These are phyloP conservation scores for Elongisporangium anandrum DNA, from an alignment of 352 stramenopile genomes.

Conservation along the genomic window DNA sequence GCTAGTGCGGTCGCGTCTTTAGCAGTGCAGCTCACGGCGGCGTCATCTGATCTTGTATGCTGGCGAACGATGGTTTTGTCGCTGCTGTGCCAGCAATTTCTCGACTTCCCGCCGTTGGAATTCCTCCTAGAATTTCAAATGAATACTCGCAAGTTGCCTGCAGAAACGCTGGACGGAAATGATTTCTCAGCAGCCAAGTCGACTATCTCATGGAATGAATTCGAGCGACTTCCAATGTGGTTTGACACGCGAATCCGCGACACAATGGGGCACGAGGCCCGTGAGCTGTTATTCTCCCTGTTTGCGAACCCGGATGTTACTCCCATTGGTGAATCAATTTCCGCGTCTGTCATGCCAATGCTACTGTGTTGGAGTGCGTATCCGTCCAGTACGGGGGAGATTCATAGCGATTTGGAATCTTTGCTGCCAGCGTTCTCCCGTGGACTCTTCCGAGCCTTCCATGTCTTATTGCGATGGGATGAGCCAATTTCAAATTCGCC, in stretches of 20 bases:
- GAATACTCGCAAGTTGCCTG: not conserved
- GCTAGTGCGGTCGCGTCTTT: conserved; percentile 25
- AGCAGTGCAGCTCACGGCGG: conserved; percentile 18
- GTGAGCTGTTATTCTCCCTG: conserved; percentile 28
- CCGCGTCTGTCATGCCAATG: conserved; percentile 19
- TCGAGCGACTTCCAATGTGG: conserved; percentile 35
- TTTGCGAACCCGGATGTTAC: conserved; percentile 10
- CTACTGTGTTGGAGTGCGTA: conserved; percentile 32
- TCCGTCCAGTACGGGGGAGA: conserved; percentile 16
- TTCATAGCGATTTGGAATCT: conserved; percentile 25
- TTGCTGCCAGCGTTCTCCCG: conserved; percentile 34
- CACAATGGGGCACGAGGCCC: conserved; percentile 10
- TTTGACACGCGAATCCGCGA: conserved; percentile 17
- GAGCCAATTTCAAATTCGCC: not conserved
- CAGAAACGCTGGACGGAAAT: not conserved
- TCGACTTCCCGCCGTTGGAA: conserved; percentile 19
- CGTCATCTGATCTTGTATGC: conserved; percentile 5
- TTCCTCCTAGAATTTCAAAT: conserved; percentile 15
- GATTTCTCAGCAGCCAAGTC: not conserved
- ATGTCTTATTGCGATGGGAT: conserved; percentile 14
- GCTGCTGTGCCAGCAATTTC: conserved; percentile 32
- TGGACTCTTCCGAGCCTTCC: conserved; percentile 33
- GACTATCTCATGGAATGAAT: conserved; percentile 16
- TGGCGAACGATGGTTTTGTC: conserved; percentile 42
- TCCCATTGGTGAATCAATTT: not conserved